Percentiles rank a stretch among this genome's conserved stretches.
These are phyloP conservation scores for Cladophialophora exuberans DNA, from an alignment of 2,329 filamentous ascomycete genomes.

Conservation along the genomic window DNA sequence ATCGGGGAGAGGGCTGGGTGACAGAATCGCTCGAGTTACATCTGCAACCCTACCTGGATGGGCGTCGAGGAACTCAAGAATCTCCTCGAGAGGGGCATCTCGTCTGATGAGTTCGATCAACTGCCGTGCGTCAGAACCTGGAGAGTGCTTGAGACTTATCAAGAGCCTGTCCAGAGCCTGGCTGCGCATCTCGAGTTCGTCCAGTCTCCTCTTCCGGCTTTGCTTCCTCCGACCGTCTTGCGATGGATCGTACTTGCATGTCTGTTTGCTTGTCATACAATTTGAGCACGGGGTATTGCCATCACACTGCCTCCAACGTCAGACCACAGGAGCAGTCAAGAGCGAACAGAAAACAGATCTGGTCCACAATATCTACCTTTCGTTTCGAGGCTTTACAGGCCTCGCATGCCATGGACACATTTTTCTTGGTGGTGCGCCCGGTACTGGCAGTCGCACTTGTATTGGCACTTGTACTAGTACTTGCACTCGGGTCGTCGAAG, in stretches of 20 bases:
- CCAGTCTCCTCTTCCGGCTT: constrained; percentile 40
- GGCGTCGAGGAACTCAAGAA: constrained; percentile 33
- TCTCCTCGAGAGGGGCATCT: constrained; percentile 35
- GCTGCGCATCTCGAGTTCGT: constrained; percentile 41
- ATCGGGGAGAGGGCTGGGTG: constrained; percentile 15
- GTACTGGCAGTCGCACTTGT: background rate
- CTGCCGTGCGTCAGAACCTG: constrained; percentile 34
- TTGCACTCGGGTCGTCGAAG: background rate
- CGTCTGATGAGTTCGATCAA: constrained; percentile 37
- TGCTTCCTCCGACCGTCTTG: constrained; percentile 44
- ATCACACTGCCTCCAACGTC: constrained; percentile 36
- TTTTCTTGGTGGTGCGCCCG: constrained; percentile 5
- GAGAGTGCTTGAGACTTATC: constrained; percentile 35
- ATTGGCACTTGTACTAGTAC: background rate
- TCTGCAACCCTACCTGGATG: constrained; percentile 17
- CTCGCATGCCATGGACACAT: constrained; percentile 20
- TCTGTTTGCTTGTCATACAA: constrained; percentile 36
- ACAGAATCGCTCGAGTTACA: constrained; percentile 12
- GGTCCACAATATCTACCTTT: too few relatives aligned
- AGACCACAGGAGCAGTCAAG: background rate
- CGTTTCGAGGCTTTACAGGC: constrained; percentile 20
- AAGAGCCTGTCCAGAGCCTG: constrained; percentile 39
- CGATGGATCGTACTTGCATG: constrained; percentile 42
- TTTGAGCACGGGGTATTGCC: constrained; percentile 41
- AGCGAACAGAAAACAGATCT: background rate